These are phyloP conservation scores for Rubus idaeus DNA, from an alignment of 306 rosid species.

Conservation along the genomic window DNA sequence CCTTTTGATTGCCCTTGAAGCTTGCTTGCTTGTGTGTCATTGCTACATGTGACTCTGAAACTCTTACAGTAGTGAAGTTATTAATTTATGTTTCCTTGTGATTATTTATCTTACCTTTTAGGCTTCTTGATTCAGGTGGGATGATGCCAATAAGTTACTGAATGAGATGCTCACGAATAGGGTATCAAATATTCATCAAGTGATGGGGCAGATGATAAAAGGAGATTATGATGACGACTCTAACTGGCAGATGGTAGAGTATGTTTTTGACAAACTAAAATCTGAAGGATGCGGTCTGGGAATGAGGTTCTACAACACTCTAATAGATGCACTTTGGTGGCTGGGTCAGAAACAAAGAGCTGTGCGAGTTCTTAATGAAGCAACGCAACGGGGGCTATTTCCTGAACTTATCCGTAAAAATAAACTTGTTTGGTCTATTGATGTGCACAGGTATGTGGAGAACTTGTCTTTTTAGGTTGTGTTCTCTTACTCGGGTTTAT, in stretches of 20 bases:
- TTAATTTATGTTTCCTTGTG: neutral
- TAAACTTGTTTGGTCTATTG: slow-evolving; percentile 81
- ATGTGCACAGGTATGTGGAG: slow-evolving; percentile 76
- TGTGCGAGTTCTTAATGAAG: slow-evolving; percentile 86
- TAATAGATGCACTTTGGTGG: slow-evolving; percentile 97
- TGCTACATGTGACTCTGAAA: slow-evolving; percentile 13
- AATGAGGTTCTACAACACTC: slow-evolving; percentile 80
- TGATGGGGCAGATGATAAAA: slow-evolving; percentile 86
- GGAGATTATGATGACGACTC: slow-evolving; percentile 92
- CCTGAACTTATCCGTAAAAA: slow-evolving; percentile 85
- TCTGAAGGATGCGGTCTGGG: slow-evolving; percentile 85
- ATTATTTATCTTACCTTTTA: slow-evolving; percentile 27
- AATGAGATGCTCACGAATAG: slow-evolving; percentile 70
- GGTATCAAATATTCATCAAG: slow-evolving; percentile 85
- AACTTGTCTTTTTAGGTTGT: slow-evolving; percentile 18
- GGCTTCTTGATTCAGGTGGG: slow-evolving; percentile 57
- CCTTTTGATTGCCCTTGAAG: neutral
- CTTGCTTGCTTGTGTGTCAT: neutral
- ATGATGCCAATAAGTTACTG: slow-evolving; percentile 68
- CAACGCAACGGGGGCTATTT: slow-evolving; percentile 79
- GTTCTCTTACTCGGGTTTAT: slow-evolving; percentile 8
- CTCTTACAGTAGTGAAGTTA: neutral
- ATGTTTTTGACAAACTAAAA: slow-evolving; percentile 88
- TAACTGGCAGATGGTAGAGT: slow-evolving; percentile 98
- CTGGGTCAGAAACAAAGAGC: slow-evolving; percentile 90